phyloP scores from a whole-genome alignment of 441 rosid species.

The Macaranga tanarius region DNA sequence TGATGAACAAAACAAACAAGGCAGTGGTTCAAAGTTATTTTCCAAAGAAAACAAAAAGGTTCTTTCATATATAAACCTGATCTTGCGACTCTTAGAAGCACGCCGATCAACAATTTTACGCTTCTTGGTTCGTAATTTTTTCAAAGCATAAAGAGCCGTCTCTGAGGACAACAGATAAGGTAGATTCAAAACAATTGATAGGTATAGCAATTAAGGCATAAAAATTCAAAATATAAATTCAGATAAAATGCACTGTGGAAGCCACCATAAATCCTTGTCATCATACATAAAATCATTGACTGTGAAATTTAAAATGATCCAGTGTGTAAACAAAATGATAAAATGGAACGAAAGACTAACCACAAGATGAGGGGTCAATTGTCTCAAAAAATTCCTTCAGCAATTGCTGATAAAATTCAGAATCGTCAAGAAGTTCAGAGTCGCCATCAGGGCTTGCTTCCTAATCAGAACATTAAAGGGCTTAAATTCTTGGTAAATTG shows the following conservation, averaged over 20 bases:
- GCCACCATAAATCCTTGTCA: no score
- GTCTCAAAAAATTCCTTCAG: conserved; percentile 85
- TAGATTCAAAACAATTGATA: conserved; percentile 11
- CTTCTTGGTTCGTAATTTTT: conserved; percentile 74
- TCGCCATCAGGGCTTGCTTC: conserved; percentile 61
- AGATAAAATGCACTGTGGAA: background rate
- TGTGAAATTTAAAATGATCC: background rate
- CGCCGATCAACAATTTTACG: conserved; percentile 86
- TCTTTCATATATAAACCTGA: conserved; percentile 42
- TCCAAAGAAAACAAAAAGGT: no score
- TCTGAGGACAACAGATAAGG: conserved; percentile 40
- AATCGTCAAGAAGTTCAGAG: conserved; percentile 83
- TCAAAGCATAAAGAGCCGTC: conserved; percentile 66
- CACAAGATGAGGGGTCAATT: conserved; percentile 65
- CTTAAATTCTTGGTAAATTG: background rate
- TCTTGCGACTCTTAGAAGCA: conserved; percentile 91
- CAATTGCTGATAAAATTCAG: conserved; percentile 82
- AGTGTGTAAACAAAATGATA: background rate
- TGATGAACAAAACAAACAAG: conserved; percentile 1
- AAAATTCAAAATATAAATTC: background rate
- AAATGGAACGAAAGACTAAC: conserved; percentile 32
- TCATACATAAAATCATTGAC: no score
- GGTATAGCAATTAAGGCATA: background rate
- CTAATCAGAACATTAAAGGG: conserved; percentile 32
- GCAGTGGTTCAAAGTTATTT: background rate